Base-by-base conservation (phyloP, 768 basidiomycete species). In the Amanita molliuscula region DNA sequence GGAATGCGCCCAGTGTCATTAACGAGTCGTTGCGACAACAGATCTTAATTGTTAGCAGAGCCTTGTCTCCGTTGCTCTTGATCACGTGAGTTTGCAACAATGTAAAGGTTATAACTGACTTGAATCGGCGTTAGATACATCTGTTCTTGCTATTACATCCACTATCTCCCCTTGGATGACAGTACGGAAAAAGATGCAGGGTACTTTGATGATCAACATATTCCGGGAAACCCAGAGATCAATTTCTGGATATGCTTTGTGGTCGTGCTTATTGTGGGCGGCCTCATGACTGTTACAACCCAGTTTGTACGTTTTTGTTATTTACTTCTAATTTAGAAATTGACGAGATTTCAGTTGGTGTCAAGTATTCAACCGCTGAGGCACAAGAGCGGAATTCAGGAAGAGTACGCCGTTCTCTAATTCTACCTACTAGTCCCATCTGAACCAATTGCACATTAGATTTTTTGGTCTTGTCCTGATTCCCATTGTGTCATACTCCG, bases 391-490 rank as follows among this genome's bases (percentile, higher is more conserved):
- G n/a, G 20, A 35, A 23, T 47, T 11, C 35, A 9, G 6, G 46
- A 37, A 15, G 31, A 47, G 45, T 47, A 15, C 6, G 45, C 6
- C 3, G 7, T 21, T 47, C 10, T 33, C 15, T 25, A 10, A 10
- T 36, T 34, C 1, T 36, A 5, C 21, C 10, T 13, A 1, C 3
- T 8, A 70, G 64, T 1, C 25, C 4, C 15, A 25, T 6, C 34
- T 23, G 3, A 37, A 26, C 40, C 16, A 18, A 29, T 48, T 13
- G 41, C 41, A 38, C 43, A 41, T 13, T 55, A 83, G 81, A 57
- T 86, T 79, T 79, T 85, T 87, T 59, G 85, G 85, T 16, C 65
- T 88, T 51, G 68, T 87, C 35, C 68, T 88, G 7, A 72, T 88
- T 3, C 85, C 85, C 0, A 63, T 87, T 43, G 76, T 84, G 7